Evolutionary conservation across 2,329 filamentous ascomycete species (phyloP).

Genomic region (Trichoderma harzianum): DNA sequence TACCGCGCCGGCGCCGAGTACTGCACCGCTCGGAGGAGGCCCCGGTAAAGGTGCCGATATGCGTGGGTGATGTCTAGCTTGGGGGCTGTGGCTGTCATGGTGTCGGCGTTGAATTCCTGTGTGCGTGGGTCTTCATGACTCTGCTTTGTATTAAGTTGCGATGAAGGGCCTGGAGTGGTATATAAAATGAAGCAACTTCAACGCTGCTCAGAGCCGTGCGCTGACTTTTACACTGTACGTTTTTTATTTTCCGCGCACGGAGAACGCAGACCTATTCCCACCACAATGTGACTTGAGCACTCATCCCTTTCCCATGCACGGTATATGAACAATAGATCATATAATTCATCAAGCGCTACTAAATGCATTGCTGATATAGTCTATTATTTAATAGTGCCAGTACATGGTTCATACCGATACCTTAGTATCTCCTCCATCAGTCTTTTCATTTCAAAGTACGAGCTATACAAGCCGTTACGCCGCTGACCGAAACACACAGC

Average conservation of each 20-base stretch:
- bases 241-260: background rate
- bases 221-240: background rate
- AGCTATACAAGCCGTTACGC: background rate
- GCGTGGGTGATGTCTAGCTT: constrained; percentile 53
- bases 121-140: background rate
- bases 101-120: background rate
- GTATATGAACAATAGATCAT: background rate
- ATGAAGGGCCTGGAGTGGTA: background rate
- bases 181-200: background rate
- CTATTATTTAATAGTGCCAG: background rate
- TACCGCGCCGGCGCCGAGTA: constrained; percentile 67
- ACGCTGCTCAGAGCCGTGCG: background rate
- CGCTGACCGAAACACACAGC: background rate
- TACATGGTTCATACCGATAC: background rate
- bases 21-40: constrained; percentile 65
- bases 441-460: background rate
- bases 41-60: constrained; percentile 68
- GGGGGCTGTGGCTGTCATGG: constrained; percentile 21
- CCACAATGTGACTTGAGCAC: background rate
- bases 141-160: background rate
- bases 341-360: background rate
- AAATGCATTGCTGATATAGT: background rate
- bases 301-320: background rate
- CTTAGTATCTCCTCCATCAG: background rate
- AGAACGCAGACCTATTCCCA: background rate